These are phyloP conservation scores for Trichoderma oligosporum DNA, from an alignment of 2,329 filamentous ascomycete species.

Conservation along the genomic window DNA sequence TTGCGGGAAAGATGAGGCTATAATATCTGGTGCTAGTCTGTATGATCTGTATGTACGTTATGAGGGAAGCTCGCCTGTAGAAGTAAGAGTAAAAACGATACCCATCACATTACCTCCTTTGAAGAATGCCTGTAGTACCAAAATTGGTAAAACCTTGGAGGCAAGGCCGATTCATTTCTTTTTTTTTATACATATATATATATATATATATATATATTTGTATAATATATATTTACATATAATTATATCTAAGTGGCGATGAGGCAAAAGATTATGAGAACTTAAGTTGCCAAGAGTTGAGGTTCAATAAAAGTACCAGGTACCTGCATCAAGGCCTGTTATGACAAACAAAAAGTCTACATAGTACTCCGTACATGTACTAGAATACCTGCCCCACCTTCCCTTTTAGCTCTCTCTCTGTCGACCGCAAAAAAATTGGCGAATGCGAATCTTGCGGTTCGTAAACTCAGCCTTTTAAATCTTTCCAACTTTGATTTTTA, in stretches of 20 bases:
- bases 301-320: constrained; percentile 13
- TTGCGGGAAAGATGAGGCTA: not conserved
- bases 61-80: not conserved
- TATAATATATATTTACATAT: no score
- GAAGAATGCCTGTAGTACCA: not conserved
- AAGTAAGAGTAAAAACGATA: constrained; percentile 1
- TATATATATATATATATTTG: not conserved
- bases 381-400: constrained; percentile 21
- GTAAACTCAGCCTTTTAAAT: constrained; percentile 13
- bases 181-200: not conserved
- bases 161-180: no score
- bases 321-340: constrained; percentile 11
- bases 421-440: constrained; percentile 22
- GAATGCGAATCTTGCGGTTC: constrained; percentile 17
- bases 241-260: not conserved
- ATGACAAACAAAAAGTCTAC: no score
- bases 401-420: constrained; percentile 17
- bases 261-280: not conserved
- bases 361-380: no score
- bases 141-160: no score
- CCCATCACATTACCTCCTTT: not conserved
- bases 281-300: constrained; percentile 29
- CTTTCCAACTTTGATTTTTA: constrained; percentile 5
- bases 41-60: constrained; percentile 10
- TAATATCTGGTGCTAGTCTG: not conserved